Conservation (phyloP, 208 protist species). For the Trichomonas tenax region DNA sequence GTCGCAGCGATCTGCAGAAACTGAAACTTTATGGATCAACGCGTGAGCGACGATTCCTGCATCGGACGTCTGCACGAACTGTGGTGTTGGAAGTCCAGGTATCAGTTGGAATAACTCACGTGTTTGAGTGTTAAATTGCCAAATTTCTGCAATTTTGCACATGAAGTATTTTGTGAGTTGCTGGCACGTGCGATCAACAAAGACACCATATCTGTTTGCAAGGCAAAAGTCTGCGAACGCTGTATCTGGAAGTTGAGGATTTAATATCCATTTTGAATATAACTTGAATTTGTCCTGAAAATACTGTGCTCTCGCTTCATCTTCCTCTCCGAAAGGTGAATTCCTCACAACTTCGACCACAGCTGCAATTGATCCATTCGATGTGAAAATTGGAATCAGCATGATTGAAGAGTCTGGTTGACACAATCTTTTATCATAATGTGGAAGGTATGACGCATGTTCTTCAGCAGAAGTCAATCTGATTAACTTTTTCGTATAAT, state of each 20-base stretch:
- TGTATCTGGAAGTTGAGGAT: not conserved
- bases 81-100: not conserved
- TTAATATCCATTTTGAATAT: slow-evolving; percentile 3
- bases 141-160: not conserved
- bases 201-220: not conserved
- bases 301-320: not conserved
- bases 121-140: not conserved
- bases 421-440: not conserved
- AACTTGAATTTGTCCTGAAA: not conserved
- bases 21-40: not conserved
- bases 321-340: not conserved
- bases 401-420: not conserved
- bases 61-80: not conserved
- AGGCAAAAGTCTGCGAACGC: not conserved
- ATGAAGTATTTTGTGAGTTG: not conserved
- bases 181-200: not conserved
- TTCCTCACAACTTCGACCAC: not conserved
- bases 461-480: not conserved
- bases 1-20: not conserved
- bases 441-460: not conserved
- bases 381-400: not conserved
- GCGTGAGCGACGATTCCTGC: not conserved
- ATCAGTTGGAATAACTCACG: not conserved
- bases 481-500: not conserved
- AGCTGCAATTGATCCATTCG: not conserved